Base-by-base conservation (phyloP, 106 monocot genomes). In the Phalaenopsis aphrodite region DNA sequence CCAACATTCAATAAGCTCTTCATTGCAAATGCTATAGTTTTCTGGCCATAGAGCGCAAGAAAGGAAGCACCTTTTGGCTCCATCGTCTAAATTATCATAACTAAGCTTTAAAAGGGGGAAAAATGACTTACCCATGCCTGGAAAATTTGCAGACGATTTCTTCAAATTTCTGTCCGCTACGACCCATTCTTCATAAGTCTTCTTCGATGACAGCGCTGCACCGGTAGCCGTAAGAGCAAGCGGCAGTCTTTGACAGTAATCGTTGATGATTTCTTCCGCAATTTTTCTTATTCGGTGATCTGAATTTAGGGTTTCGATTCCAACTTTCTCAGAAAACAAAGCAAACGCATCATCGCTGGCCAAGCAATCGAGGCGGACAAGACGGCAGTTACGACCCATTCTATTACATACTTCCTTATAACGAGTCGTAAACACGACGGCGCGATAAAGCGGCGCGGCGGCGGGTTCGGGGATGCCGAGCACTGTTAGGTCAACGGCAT, bases 1-100 rank as follows among this genome's bases (percentile, higher is more conserved):
- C 87, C 83, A 87, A 61, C 75, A 80, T 21, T 74, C 72, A 5
- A 81, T 78, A 5, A 87, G 77, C 2, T 78, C 77, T 5, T 56
- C 56, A 39, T 64, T 79, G 3, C 2, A 4, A 12, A 83, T 81
- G 17, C 12, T n/a, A 11, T 23, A 80, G 39, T 77, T 75, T 55
- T 80, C 75, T 2, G 82, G 86, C 83, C 80, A 87, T 24, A 87
- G 8, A 3, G 83, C 21, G 42, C 67, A 77, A 8, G 18, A 43
- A 19, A 87, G 56, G 72, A 87, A 87, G 37, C 87, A 87, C 21
- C 77, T 21, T 57, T 23, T 74, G 39, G 77, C 0, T 7, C 49
- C 69, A 8, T 64, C 45, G 12, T 14, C 16, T 11, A 86, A 42
- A 19, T 68, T 55, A n/a, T 79, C 69, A 48, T 86, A 86, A 49